Percentiles rank a stretch among this genome's conserved stretches.
Conservation (phyloP, 2,329 filamentous ascomycete genomes). For the Didymella pomorum region DNA sequence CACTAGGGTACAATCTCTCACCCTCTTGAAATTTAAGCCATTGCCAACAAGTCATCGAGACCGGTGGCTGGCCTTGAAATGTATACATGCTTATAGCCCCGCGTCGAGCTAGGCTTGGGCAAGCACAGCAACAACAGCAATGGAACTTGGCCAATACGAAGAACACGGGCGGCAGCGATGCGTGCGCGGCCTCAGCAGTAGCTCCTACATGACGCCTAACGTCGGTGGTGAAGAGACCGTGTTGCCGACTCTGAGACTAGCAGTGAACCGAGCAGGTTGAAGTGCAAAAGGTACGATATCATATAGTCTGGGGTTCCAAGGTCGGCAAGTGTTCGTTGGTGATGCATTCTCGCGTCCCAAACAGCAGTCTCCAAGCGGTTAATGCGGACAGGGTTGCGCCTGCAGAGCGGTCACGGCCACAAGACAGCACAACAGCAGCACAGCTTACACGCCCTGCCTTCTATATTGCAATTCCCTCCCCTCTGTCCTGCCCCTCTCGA, state of each 20-base stretch:
- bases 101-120: not conserved
- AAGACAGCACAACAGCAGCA: constrained; percentile 13
- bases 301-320: not conserved
- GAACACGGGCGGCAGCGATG: constrained; percentile 2
- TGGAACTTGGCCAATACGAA: constrained; percentile 10
- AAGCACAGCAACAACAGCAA: constrained; percentile 2
- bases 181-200: constrained; percentile 14
- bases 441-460: constrained; percentile 7
- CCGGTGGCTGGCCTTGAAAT: not conserved
- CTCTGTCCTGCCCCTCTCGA: constrained; percentile 4
- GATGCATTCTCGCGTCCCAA: constrained; percentile 8
- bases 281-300: not conserved
- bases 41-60: too few relatives aligned
- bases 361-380: constrained; percentile 18
- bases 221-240: constrained; percentile 9
- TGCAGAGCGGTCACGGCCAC: constrained; percentile 18
- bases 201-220: not conserved
- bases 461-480: not conserved
- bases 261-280: not conserved
- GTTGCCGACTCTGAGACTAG: constrained; percentile 3
- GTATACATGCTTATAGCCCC: not conserved
- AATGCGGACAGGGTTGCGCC: constrained; percentile 16
- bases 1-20: too few relatives aligned
- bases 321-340: constrained; percentile 6
- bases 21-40: too few relatives aligned